These are phyloP conservation scores for Mortierella claussenii DNA, from an alignment of 192 early-diverging fungal species.

Conservation along the genomic window DNA sequence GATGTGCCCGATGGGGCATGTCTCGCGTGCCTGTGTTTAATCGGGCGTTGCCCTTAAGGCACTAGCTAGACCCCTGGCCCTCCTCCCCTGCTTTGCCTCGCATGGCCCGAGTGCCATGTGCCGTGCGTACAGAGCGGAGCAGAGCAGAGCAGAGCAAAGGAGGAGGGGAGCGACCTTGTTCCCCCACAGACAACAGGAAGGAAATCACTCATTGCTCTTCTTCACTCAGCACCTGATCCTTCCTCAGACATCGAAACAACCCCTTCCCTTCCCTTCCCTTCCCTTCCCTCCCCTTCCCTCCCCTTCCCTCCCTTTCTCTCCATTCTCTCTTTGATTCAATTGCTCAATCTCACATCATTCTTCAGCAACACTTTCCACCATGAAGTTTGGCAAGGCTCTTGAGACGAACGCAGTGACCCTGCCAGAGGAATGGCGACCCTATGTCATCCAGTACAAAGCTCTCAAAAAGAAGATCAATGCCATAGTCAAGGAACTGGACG, in stretches of 20 bases:
- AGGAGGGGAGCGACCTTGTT: no score
- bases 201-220: neutral
- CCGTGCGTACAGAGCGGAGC: no score
- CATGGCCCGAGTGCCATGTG: no score
- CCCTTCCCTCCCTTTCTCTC: neutral
- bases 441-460: slow-evolving; percentile 79
- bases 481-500: slow-evolving; percentile 76
- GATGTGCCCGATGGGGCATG: no score
- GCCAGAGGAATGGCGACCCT: slow-evolving; percentile 77
- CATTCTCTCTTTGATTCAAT: neutral
- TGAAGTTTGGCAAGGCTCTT: slow-evolving; percentile 83
- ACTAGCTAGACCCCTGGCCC: no score
- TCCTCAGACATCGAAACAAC: neutral
- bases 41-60: no score
- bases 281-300: neutral
- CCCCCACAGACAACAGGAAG: no score
- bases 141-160: no score
- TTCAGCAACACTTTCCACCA: slow-evolving; percentile 18
- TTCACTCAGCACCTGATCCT: neutral
- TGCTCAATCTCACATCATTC: neutral
- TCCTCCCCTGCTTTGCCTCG: no score
- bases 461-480: slow-evolving; percentile 78
- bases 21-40: no score
- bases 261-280: neutral
- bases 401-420: slow-evolving; percentile 73